These are phyloP conservation scores for Venturia effusa DNA, from an alignment of 2,329 filamentous ascomycete species.

Conservation along the genomic window DNA sequence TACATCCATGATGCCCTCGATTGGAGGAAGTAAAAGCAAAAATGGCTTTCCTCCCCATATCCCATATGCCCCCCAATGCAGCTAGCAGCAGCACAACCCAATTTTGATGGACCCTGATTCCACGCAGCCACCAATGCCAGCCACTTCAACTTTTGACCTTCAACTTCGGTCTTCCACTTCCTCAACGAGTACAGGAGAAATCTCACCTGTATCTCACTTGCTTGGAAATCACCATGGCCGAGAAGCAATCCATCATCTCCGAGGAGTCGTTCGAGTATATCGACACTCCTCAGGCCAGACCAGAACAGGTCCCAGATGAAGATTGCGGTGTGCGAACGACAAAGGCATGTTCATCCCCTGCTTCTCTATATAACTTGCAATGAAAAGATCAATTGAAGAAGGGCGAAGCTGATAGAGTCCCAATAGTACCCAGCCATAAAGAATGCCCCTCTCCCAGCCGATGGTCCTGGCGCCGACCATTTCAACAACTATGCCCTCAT, in stretches of 20 bases:
- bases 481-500: conserved; percentile 79
- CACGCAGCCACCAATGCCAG: background rate
- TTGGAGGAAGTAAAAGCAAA: background rate
- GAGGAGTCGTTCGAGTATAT: conserved; percentile 56
- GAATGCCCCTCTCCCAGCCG: conserved; percentile 87
- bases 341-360: conserved; percentile 35
- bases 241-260: conserved; percentile 25
- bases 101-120: background rate
- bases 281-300: conserved; percentile 48
- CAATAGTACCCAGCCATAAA: conserved; percentile 75
- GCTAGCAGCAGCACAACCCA: background rate
- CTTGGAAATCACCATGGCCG: conserved; percentile 18
- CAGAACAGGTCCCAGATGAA: conserved; percentile 38
- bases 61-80: background rate
- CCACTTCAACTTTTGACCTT: background rate
- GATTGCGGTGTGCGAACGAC: conserved; percentile 53
- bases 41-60: background rate
- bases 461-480: conserved; percentile 69
- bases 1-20: background rate
- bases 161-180: background rate
- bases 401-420: conserved; percentile 19
- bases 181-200: background rate
- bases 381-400: conserved; percentile 7
- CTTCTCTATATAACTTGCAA: no score
- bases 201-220: background rate